Evolutionary conservation across 2,329 filamentous ascomycete genomes (phyloP).

Genomic region (Teratosphaeria destructans): DNA sequence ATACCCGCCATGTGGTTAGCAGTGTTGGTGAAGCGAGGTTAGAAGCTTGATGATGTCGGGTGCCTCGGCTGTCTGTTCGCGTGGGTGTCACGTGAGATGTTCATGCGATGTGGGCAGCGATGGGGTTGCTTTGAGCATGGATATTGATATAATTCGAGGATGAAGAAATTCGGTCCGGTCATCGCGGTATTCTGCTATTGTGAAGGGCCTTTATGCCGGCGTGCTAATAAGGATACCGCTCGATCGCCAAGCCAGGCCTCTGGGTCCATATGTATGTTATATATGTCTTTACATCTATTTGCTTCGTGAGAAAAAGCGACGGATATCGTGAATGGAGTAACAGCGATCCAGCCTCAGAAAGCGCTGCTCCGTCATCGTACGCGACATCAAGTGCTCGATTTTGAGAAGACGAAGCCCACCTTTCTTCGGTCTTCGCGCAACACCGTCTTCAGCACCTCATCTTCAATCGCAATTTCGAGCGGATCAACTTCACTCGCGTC

Average conservation of each 20-base stretch:
- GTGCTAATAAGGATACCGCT: no score
- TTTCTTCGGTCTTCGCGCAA: conserved; percentile 35
- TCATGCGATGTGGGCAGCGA: not conserved
- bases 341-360: not conserved
- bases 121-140: no score
- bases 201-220: no score
- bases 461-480: conserved; percentile 34
- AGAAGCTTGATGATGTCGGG: not conserved
- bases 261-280: not conserved
- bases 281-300: not conserved
- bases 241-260: not conserved
- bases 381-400: conserved; percentile 15
- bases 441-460: conserved; percentile 40
- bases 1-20: not conserved
- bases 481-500: conserved; percentile 13
- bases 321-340: not conserved
- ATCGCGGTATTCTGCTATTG: no score
- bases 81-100: not conserved
- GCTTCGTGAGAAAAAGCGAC: not conserved
- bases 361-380: not conserved
- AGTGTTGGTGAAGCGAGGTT: not conserved
- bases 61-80: not conserved
- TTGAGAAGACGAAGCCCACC: conserved; percentile 43
- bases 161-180: no score
- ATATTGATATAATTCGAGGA: no score